phyloP scores from a whole-genome alignment of 2,329 filamentous ascomycete species.

The Xylaria sp. region DNA sequence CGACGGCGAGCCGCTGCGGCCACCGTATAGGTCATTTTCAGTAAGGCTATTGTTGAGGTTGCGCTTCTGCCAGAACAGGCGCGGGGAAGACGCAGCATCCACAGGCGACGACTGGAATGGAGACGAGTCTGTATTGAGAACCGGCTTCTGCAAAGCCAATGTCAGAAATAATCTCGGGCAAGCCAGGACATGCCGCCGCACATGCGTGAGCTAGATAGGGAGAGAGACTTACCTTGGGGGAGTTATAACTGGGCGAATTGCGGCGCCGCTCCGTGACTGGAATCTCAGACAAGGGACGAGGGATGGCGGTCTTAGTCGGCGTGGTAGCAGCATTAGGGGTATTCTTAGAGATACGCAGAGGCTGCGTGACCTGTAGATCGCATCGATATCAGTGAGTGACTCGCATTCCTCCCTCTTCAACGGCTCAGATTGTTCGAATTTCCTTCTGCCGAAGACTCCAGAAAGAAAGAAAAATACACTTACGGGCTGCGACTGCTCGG shows the following conservation, averaged over 20 bases:
- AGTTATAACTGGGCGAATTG: conserved; percentile 89
- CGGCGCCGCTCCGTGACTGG: conserved; percentile 81
- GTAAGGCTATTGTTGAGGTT: conserved; percentile 63
- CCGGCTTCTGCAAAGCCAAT: conserved; percentile 59
- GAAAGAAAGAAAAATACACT: conserved; percentile 11
- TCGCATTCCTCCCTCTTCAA: background rate
- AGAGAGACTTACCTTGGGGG: conserved; percentile 61
- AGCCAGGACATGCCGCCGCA: conserved; percentile 14
- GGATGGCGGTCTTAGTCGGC: conserved; percentile 64
- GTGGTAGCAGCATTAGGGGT: conserved; percentile 60
- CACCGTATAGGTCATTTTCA: conserved; percentile 71
- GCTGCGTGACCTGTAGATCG: conserved; percentile 51
- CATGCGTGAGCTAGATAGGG: background rate
- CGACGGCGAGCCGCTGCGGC: conserved; percentile 64
- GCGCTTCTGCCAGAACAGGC: conserved; percentile 87
- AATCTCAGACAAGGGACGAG: conserved; percentile 85
- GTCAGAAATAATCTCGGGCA: conserved; percentile 34
- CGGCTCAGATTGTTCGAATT: background rate
- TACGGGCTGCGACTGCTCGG: conserved; percentile 36
- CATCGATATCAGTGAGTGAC: conserved; percentile 9
- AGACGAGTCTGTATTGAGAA: conserved; percentile 73
- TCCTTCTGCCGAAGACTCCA: background rate
- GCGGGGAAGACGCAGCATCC: conserved; percentile 70
- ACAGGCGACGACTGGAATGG: conserved; percentile 85
- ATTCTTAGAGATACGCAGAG: conserved; percentile 77